Evolutionary conservation across 805 yeast species (phyloP).

Genomic region (Metschnikowia borealis): DNA sequence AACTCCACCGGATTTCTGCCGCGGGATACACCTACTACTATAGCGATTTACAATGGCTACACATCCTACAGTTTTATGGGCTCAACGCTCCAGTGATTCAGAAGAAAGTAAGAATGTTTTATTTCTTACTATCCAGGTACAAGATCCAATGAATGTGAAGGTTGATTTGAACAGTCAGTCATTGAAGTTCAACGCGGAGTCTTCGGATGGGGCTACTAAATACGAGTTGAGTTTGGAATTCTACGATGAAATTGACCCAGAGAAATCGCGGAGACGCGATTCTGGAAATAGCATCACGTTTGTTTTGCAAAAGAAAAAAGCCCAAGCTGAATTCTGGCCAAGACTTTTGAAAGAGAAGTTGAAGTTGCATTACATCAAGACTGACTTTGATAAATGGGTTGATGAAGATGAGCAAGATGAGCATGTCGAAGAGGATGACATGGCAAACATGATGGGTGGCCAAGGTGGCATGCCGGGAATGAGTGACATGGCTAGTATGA

Average conservation of each 20-base stretch:
- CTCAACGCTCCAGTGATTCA: conserved; percentile 84
- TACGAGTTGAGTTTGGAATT: conserved; percentile 73
- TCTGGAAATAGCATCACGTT: conserved; percentile 60
- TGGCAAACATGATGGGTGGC: conserved; percentile 25
- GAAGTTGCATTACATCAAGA: conserved; percentile 75
- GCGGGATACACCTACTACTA: not conserved
- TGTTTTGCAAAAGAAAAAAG: conserved; percentile 64
- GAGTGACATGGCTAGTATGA: conserved; percentile 23
- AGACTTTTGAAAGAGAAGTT: conserved; percentile 84
- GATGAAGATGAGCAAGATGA: conserved; percentile 97
- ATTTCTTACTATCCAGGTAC: conserved; percentile 67
- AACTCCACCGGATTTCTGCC: not conserved
- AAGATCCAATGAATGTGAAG: conserved; percentile 62
- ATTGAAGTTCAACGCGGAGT: conserved; percentile 49
- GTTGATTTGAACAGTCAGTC: conserved; percentile 55
- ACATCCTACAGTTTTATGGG: conserved; percentile 75
- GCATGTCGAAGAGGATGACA: conserved; percentile 43
- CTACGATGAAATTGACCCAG: conserved; percentile 68
- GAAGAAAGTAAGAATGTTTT: conserved; percentile 72
- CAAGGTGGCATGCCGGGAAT: conserved; percentile 19
- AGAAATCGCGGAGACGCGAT: conserved; percentile 51
- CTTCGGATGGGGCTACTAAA: conserved; percentile 43
- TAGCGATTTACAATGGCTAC: conserved; percentile 9
- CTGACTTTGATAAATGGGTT: conserved; percentile 97
- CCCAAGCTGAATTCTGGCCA: conserved; percentile 87